Evolutionary conservation across 2,329 filamentous ascomycete genomes (phyloP).

Genomic region (Penicillium glabrum): DNA sequence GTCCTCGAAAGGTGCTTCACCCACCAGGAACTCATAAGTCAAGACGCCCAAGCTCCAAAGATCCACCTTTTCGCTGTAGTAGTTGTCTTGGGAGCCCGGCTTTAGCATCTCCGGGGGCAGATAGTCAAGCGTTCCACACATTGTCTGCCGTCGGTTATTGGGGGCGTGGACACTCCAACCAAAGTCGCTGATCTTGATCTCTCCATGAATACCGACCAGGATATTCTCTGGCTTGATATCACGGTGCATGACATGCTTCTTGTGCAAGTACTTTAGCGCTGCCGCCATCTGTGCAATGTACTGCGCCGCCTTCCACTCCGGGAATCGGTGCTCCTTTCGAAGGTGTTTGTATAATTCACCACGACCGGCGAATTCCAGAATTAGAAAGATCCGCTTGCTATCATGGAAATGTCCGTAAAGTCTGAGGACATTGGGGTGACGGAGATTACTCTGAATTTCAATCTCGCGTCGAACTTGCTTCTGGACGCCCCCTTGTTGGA

Average conservation of each 20-base stretch:
- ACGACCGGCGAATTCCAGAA: constrained; percentile 81
- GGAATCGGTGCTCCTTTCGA: constrained; percentile 73
- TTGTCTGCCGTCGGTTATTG: constrained; percentile 87
- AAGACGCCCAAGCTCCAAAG: constrained; percentile 93
- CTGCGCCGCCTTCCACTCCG: constrained; percentile 82
- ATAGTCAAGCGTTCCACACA: constrained; percentile 97
- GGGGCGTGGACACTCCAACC: constrained; percentile 98
- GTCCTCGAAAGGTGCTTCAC: constrained; percentile 96
- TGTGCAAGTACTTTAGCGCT: constrained; percentile 84
- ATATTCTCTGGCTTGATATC: constrained; percentile 99
- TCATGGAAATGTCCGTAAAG: constrained; percentile 89
- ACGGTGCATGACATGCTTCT: constrained; percentile 95
- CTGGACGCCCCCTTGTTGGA: constrained; percentile 77
- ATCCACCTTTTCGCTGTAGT: constrained; percentile 93
- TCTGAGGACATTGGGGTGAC: constrained; percentile 81
- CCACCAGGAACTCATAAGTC: constrained; percentile 94
- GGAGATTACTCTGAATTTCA: constrained; percentile 84
- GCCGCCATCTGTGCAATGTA: constrained; percentile 91
- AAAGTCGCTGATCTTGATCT: constrained; percentile 98
- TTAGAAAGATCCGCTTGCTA: constrained; percentile 81
- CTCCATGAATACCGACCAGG: constrained; percentile 89
- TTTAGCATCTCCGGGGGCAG: constrained; percentile 97
- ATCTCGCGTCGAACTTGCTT: constrained; percentile 86
- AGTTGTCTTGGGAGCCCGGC: constrained; percentile 76
- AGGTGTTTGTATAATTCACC: constrained; percentile 88